These are phyloP conservation scores for Hemerocallis citrina DNA, from an alignment of 106 monocot genomes.

Conservation along the genomic window DNA sequence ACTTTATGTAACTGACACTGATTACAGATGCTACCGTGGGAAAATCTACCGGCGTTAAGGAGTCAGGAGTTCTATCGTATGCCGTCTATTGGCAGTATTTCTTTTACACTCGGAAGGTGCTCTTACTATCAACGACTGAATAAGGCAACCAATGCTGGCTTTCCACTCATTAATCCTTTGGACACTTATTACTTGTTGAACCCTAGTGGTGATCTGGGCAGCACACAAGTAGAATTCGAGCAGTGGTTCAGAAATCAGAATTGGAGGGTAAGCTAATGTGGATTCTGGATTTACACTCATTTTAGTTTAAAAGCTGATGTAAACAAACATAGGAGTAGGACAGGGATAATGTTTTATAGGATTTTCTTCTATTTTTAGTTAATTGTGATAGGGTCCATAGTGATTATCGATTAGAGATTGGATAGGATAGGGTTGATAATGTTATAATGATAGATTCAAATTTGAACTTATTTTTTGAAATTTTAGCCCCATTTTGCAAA, in stretches of 20 bases:
- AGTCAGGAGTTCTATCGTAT: conserved; percentile 90
- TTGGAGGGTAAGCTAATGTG: conserved; percentile 45
- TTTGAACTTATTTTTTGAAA: too few relatives aligned
- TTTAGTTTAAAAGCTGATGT: too few relatives aligned
- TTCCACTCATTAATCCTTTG: conserved; percentile 54
- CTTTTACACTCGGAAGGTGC: conserved; percentile 26
- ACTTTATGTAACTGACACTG: not conserved
- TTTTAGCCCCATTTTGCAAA: too few relatives aligned
- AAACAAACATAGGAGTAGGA: too few relatives aligned
- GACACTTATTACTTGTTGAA: conserved; percentile 70
- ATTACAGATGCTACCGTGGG: conserved; percentile 85
- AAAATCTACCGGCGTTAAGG: conserved; percentile 61
- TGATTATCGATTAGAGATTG: too few relatives aligned
- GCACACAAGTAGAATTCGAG: conserved; percentile 70
- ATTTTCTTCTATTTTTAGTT: too few relatives aligned
- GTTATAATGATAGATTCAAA: too few relatives aligned
- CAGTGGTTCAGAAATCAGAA: conserved; percentile 58
- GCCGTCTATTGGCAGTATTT: conserved; percentile 64
- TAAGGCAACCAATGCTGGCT: not conserved
- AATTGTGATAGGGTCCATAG: too few relatives aligned
- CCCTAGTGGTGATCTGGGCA: conserved; percentile 64
- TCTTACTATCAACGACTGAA: conserved; percentile 8
- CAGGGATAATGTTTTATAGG: too few relatives aligned
- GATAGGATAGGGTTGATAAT: too few relatives aligned
- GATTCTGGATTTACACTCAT: not conserved